Evolutionary conservation across 1,139 yeast species (phyloP).

Genomic region (Pichia sp.): DNA sequence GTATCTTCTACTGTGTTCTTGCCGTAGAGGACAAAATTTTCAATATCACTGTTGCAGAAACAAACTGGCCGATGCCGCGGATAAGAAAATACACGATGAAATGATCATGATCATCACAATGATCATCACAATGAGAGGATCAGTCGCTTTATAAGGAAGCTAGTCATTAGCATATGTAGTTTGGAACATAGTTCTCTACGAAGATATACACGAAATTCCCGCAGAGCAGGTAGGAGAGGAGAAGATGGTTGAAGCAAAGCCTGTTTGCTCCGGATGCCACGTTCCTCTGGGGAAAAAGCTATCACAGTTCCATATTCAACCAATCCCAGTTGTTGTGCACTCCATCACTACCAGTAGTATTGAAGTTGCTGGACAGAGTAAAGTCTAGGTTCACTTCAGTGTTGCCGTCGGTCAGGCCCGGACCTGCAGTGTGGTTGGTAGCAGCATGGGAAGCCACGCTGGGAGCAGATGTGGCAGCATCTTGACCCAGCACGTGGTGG

Average conservation of each 20-base stretch:
- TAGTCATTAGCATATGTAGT: neutral
- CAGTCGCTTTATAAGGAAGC: neutral
- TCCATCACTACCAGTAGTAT: constrained; percentile 4
- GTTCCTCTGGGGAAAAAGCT: neutral
- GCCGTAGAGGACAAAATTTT: too few species aligned
- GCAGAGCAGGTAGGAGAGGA: neutral
- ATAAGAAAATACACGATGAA: neutral
- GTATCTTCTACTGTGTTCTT: too few species aligned
- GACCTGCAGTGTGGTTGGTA: neutral
- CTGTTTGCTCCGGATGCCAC: neutral
- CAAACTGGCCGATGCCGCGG: neutral
- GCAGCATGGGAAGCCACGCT: neutral
- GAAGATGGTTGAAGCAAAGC: neutral
- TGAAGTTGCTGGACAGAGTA: neutral
- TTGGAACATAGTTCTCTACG: neutral
- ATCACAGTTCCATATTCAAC: constrained; percentile 30
- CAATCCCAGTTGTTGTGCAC: constrained; percentile 30
- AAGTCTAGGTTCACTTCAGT: neutral
- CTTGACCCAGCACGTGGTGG: neutral
- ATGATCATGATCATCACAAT: too few species aligned
- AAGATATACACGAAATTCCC: neutral
- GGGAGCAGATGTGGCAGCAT: neutral
- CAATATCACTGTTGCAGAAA: too few species aligned
- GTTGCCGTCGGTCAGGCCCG: neutral
- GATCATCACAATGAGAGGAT: neutral